These are phyloP conservation scores for Paramecium bursaria DNA, from an alignment of 73 alveolate genomes.

Conservation along the genomic window DNA sequence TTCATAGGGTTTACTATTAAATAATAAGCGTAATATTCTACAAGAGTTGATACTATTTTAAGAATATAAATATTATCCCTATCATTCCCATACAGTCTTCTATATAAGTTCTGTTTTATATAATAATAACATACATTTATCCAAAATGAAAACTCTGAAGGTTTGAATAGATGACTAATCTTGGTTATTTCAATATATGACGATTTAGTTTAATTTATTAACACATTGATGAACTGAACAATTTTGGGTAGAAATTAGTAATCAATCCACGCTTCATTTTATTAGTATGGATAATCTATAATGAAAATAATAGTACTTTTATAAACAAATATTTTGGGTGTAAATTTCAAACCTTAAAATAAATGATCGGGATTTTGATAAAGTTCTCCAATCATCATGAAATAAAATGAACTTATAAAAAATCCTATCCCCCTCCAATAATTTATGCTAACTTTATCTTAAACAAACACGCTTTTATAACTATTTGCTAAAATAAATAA, in stretches of 20 bases:
- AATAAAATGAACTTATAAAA: background rate
- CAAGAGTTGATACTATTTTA: slow-evolving; percentile 14
- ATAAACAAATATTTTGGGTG: background rate
- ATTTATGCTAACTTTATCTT: background rate
- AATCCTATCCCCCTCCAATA: background rate
- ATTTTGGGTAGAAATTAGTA: slow-evolving; percentile 16
- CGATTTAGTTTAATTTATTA: background rate
- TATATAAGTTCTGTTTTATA: background rate
- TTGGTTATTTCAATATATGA: slow-evolving; percentile 10
- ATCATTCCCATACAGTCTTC: background rate
- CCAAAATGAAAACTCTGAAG: slow-evolving; percentile 30
- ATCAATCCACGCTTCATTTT: slow-evolving; percentile 26
- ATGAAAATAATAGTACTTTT: background rate
- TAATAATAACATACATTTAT: background rate
- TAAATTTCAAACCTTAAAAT: no score
- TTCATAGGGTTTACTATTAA: background rate
- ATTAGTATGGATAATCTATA: background rate
- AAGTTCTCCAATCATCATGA: background rate
- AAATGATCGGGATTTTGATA: background rate
- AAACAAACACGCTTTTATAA: background rate
- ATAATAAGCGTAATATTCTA: slow-evolving; percentile 19
- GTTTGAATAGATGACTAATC: background rate
- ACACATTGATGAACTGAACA: background rate
- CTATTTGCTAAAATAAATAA: background rate
- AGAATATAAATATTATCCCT: background rate